Evolutionary conservation across 345 rosid genomes (phyloP).

Genomic region (Nasturtium officinale): DNA sequence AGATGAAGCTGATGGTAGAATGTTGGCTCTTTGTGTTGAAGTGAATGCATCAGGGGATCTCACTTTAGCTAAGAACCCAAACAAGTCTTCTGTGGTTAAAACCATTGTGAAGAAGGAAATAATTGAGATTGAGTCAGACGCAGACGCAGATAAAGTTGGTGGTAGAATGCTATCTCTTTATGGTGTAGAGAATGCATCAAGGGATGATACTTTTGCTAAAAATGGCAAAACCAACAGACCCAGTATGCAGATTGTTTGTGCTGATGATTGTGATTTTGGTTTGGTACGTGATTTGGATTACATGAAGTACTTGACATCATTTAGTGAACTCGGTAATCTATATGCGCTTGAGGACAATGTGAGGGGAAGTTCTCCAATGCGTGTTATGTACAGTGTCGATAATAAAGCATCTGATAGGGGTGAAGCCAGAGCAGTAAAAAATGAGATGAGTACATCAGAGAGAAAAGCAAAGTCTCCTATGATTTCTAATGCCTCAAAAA

Average conservation of each 20-base stretch:
- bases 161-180: background rate
- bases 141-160: background rate
- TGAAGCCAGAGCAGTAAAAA: background rate
- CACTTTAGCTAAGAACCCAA: background rate
- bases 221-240: background rate
- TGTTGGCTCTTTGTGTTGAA: background rate
- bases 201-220: background rate
- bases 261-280: background rate
- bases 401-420: background rate
- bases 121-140: constrained; percentile 1
- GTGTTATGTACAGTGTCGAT: constrained; percentile 3
- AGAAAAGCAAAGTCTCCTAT: constrained; percentile 3
- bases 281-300: constrained; percentile 23
- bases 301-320: constrained; percentile 10
- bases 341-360: constrained; percentile 36
- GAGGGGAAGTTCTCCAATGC: constrained; percentile 3
- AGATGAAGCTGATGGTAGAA: background rate
- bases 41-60: constrained; percentile 20
- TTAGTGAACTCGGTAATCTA: background rate
- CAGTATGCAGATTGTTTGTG: constrained; percentile 15
- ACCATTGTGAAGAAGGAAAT: background rate
- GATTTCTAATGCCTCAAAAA: constrained; percentile 11
- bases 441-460: constrained; percentile 5
- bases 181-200: constrained; percentile 23
- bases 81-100: background rate